A percentile compares a stretch with the other conserved stretches of the same genome.
Evolutionary conservation across 1,284 basidiomycete genomes (phyloP).

Genomic region (Trichosporon sp.): DNA sequence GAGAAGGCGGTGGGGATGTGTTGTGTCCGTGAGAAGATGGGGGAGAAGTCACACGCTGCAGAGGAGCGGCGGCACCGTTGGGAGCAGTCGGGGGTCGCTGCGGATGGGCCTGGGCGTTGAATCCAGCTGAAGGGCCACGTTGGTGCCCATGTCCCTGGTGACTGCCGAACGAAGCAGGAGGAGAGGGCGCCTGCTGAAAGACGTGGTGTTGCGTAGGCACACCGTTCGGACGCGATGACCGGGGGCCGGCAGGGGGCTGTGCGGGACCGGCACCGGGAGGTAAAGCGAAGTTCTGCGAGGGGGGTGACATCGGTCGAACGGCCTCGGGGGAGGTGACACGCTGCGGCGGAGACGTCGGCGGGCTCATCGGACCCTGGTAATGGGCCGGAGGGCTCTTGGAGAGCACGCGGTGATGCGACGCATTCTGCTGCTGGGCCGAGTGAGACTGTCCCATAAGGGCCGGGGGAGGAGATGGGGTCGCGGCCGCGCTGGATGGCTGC

Average conservation of each 20-base stretch:
- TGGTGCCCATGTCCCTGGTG: neutral
- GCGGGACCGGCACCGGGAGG: neutral
- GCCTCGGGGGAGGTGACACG: neutral
- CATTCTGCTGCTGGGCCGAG: constrained; percentile 1
- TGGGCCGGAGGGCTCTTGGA: neutral
- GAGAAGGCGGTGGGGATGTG: neutral
- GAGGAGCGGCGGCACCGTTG: neutral
- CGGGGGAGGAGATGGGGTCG: neutral
- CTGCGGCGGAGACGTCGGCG: neutral
- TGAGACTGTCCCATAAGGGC: neutral
- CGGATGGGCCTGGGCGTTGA: neutral
- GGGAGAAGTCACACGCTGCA: constrained; percentile 10
- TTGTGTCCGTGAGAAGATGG: constrained; percentile 11
- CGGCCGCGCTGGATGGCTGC: neutral
- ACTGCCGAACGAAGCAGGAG: neutral
- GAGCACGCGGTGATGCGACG: neutral
- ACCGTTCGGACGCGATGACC: neutral
- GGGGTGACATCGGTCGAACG: neutral
- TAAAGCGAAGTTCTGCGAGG: neutral
- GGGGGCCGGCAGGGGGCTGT: neutral
- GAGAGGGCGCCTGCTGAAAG: neutral
- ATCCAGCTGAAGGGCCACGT: neutral
- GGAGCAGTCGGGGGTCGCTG: neutral
- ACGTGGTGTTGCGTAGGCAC: constrained; percentile 1
- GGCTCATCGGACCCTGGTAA: neutral